phyloP scores from a whole-genome alignment of 768 basidiomycete genomes.

The Megacollybia marginata region DNA sequence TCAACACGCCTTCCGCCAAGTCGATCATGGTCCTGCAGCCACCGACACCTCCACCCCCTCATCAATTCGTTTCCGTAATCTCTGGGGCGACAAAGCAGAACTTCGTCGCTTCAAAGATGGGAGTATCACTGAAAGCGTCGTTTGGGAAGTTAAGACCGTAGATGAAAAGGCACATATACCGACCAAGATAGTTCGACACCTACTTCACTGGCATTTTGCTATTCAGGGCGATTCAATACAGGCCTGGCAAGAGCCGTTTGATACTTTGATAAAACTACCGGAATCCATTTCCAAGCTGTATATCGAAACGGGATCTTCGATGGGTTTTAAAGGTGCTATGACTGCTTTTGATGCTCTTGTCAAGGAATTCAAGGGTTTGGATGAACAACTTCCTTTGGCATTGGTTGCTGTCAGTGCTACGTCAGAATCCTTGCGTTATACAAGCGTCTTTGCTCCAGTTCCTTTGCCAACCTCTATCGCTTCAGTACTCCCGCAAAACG shows the following conservation, averaged over 20 bases:
- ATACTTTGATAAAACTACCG: conserved; percentile 51
- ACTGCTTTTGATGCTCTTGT: conserved; percentile 76
- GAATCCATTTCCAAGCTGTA: conserved; percentile 41
- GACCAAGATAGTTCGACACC: conserved; percentile 60
- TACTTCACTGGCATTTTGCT: conserved; percentile 74
- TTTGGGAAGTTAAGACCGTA: conserved; percentile 81
- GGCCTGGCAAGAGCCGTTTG: conserved; percentile 54
- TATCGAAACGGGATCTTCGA: conserved; percentile 28
- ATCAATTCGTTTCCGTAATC: conserved; percentile 58
- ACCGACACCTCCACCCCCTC: conserved; percentile 47
- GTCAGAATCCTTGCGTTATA: conserved; percentile 74
- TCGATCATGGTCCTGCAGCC: conserved; percentile 87
- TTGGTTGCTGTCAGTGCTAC: conserved; percentile 70
- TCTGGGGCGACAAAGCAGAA: conserved; percentile 94
- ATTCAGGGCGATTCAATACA: conserved; percentile 43
- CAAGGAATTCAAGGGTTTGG: conserved; percentile 62
- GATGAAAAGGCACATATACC: conserved; percentile 82
- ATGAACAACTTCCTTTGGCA: conserved; percentile 66
- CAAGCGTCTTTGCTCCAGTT: conserved; percentile 74
- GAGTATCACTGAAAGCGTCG: conserved; percentile 86
- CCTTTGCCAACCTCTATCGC: conserved; percentile 52
- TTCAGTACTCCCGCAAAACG: conserved; percentile 44
- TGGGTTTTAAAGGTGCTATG: conserved; percentile 69
- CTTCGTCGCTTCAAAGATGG: conserved; percentile 95
- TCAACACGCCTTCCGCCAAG: conserved; percentile 69